Evolutionary conservation across 352 stramenopile species (phyloP).

Genomic region (Pythium vanterpoolii): DNA sequence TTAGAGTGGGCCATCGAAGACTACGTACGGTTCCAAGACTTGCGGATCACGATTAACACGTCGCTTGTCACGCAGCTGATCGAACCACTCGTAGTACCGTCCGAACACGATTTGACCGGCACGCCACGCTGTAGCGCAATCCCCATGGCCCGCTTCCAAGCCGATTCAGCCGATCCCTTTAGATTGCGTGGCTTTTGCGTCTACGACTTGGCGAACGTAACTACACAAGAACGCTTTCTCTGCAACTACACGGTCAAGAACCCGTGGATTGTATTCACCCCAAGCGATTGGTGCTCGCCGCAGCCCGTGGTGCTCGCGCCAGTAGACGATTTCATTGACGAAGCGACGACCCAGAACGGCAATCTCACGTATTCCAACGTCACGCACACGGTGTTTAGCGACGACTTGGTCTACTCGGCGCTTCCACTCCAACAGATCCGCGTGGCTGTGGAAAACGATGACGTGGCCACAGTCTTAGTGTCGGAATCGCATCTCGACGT

Average conservation of each 20-base stretch:
- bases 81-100: slow-evolving; percentile 50
- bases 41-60: slow-evolving; percentile 58
- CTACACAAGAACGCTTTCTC: slow-evolving; percentile 64
- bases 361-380: slow-evolving; percentile 60
- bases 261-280: slow-evolving; percentile 73
- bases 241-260: slow-evolving; percentile 75
- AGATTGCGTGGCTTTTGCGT: slow-evolving; percentile 52
- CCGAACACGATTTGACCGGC: slow-evolving; percentile 40
- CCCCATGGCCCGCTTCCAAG: slow-evolving; percentile 41
- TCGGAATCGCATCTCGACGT: slow-evolving; percentile 51
- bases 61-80: slow-evolving; percentile 61
- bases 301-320: slow-evolving; percentile 44
- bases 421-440: slow-evolving; percentile 34
- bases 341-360: slow-evolving; percentile 34
- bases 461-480: slow-evolving; percentile 56
- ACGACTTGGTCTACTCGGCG: slow-evolving; percentile 60
- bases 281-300: slow-evolving; percentile 62
- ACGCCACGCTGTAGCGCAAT: slow-evolving; percentile 48
- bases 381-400: slow-evolving; percentile 56
- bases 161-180: slow-evolving; percentile 45
- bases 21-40: slow-evolving; percentile 66
- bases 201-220: slow-evolving; percentile 60
- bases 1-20: slow-evolving; percentile 73
- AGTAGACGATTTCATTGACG: slow-evolving; percentile 64
- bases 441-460: slow-evolving; percentile 57